These are phyloP conservation scores for Suillus occidentalis DNA, from an alignment of 768 basidiomycete species.

Conservation along the genomic window DNA sequence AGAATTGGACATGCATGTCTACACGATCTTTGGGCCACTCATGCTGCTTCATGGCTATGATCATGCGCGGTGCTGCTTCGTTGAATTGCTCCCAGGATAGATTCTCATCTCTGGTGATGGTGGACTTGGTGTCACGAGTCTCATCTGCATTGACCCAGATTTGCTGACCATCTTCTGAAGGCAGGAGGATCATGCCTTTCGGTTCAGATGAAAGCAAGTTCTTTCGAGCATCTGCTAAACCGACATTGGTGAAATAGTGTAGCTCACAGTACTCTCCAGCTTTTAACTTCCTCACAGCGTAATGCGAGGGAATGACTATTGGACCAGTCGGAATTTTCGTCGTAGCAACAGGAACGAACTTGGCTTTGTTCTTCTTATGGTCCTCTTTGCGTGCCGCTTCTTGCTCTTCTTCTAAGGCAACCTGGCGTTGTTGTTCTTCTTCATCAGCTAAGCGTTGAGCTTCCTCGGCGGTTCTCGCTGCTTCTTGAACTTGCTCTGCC, in stretches of 20 bases:
- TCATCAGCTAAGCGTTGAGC: background rate
- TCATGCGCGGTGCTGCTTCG: too few species aligned
- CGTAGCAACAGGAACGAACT: background rate
- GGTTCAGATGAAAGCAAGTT: background rate
- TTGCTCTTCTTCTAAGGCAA: background rate
- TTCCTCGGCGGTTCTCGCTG: background rate
- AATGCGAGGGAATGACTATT: background rate
- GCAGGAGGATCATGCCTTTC: background rate
- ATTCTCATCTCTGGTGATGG: too few species aligned
- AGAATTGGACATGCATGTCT: too few species aligned
- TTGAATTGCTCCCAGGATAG: too few species aligned
- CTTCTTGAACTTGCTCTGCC: slow-evolving; percentile 1
- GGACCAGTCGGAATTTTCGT: background rate
- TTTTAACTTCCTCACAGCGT: background rate
- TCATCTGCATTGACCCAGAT: background rate
- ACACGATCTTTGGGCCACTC: too few species aligned
- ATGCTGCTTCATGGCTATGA: too few species aligned
- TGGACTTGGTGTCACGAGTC: too few species aligned
- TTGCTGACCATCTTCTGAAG: background rate
- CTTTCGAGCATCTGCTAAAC: background rate
- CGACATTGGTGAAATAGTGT: too few species aligned
- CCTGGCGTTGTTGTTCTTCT: background rate
- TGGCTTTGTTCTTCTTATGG: background rate
- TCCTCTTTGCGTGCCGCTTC: slow-evolving; percentile 2
- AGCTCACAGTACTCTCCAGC: too few species aligned